Percentiles rank a stretch among this genome's conserved stretches.
Conservation (phyloP, 2,329 filamentous ascomycete species). For the Hymenoscyphus infarciens region DNA sequence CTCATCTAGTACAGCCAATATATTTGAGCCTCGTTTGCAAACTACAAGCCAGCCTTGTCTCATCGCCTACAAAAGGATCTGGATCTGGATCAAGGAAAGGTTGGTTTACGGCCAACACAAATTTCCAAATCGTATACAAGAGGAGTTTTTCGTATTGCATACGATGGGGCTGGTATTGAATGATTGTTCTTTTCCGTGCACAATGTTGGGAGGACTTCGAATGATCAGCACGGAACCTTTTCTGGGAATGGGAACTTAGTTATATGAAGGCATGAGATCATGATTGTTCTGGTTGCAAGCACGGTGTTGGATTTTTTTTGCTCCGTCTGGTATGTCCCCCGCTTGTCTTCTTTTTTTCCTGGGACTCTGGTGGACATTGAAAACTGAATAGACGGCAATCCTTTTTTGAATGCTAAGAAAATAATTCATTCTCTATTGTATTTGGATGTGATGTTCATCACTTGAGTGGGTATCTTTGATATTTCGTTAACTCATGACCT, state of each 20-base stretch:
- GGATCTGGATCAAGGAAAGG: conserved; percentile 1
- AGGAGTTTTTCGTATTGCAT: conserved; percentile 3
- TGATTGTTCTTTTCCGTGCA: background rate
- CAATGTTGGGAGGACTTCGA: background rate
- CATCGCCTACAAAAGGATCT: background rate
- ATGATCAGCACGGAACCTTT: conserved; percentile 1
- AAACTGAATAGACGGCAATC: conserved; percentile 21
- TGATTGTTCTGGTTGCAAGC: background rate
- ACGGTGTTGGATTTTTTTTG: background rate
- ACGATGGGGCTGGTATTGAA: conserved; percentile 2
- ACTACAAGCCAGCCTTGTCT: background rate
- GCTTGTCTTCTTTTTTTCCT: background rate
- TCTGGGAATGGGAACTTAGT: background rate
- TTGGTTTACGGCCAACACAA: background rate
- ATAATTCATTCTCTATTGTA: conserved; percentile 1
- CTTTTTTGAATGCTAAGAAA: conserved; percentile 8
- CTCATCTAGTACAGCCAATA: conserved; percentile 2
- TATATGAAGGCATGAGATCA: conserved; percentile 5
- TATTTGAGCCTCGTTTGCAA: background rate
- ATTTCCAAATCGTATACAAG: conserved; percentile 1
- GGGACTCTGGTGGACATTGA: conserved; percentile 7
- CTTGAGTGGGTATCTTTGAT: background rate
- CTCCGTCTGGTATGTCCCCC: conserved; percentile 1
- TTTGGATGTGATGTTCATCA: background rate
- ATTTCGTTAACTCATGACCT: background rate